Base-by-base conservation (phyloP, 2,329 filamentous ascomycete species). In the Raffaelea ambrosiae region DNA sequence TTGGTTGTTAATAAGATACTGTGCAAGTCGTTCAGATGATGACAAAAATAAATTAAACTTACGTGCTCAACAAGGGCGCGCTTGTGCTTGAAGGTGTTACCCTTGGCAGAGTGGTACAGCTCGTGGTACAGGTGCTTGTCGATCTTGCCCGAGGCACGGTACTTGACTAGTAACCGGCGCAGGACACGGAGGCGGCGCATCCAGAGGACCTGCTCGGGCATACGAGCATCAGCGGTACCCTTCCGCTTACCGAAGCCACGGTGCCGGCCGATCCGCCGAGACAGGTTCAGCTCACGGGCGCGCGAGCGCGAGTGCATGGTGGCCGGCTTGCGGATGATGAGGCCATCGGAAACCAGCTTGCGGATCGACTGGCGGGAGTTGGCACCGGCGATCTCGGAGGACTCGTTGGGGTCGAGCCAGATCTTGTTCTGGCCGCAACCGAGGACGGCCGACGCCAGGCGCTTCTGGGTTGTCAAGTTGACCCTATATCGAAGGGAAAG, bases 11-110 rank as follows among this genome's bases (percentile, higher is more conserved):
- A 36, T n/a, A 4, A 31, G 14, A n/a, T 18, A 18, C 16, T 9
- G 14, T 9, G 5, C 23, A 18, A 4, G 8, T 11, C 38, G 16
- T 11, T 22, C 3, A 10, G 5, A 20, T 3, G n/a, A 4, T 3
- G 43, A 21, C 41, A 47, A 31, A 22, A 9, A 26, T 2, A 26
- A 23, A 33, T n/a, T 8, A 50, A 49, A 88, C 93, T 69, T 94
- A 98, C 93, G 81, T 98, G 93, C 84, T 98, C 93, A 71, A 98
- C 89, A 66, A 98, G 85, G 68, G 90, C 93, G 77, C 93, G 86
- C 90, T 97, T 98, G 88, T 98, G 93, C 90, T 98, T 98, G 87
- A 98, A 98, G 73, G 93, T 91, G 86, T 98, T 98, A 94, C 93
- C 94, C 90, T 98, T 98, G 85, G 87, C 93, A 71, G 95, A 80